A percentile compares a stretch with the other conserved stretches of the same genome.
These are phyloP conservation scores for Heritiera littoralis DNA, from an alignment of 345 rosid species.

Conservation along the genomic window DNA sequence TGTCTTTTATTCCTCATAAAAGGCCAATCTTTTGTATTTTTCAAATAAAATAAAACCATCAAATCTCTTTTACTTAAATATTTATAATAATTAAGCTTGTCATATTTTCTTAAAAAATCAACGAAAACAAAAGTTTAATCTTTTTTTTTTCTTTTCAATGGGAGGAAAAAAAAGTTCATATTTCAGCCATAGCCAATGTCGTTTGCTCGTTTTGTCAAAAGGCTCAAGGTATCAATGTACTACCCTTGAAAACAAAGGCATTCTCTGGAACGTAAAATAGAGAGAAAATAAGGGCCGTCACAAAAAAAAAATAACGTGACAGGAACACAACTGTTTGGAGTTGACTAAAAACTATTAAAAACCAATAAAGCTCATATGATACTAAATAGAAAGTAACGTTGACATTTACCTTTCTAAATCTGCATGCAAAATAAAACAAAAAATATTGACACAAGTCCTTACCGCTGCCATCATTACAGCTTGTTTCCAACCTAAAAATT, in stretches of 20 bases:
- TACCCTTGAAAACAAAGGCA: neutral
- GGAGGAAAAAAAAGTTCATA: neutral
- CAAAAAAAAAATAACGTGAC: neutral
- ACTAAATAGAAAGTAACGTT: neutral
- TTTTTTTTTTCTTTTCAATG: neutral
- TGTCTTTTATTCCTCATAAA: neutral
- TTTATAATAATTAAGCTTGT: neutral
- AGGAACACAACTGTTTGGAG: constrained; percentile 3
- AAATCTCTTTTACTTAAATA: neutral
- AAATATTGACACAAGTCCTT: neutral
- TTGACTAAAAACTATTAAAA: neutral
- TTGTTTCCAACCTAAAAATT: neutral
- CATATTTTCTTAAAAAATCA: constrained; percentile 9
- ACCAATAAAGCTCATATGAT: neutral
- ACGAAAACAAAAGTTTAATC: neutral
- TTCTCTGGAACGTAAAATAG: constrained; percentile 3
- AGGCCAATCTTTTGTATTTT: constrained; percentile 3
- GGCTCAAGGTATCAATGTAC: neutral
- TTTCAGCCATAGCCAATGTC: neutral
- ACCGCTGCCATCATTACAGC: neutral
- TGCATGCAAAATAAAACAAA: neutral
- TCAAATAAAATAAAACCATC: neutral
- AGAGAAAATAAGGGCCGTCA: constrained; percentile 4
- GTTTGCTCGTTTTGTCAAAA: neutral
- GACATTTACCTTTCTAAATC: neutral